These are phyloP conservation scores for Gossypioides kirkii DNA, from an alignment of 345 rosid genomes.

Conservation along the genomic window DNA sequence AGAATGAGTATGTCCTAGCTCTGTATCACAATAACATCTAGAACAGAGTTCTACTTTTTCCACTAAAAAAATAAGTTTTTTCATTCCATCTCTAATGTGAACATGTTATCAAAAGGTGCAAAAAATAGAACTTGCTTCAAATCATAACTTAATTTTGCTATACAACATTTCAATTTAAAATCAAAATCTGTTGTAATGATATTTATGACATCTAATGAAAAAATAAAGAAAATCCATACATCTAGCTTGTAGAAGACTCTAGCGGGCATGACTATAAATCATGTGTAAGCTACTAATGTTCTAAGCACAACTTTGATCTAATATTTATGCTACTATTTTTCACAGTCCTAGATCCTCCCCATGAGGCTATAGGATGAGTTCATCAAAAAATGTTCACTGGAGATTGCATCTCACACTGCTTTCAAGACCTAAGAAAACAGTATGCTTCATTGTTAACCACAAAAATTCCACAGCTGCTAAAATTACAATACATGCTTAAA, in stretches of 20 bases:
- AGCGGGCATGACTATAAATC: neutral
- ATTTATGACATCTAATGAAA: neutral
- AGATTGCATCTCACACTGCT: neutral
- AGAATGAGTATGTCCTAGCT: slow-evolving; percentile 10
- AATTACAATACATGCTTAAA: neutral
- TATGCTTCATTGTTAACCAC: neutral
- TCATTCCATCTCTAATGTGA: neutral
- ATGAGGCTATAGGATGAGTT: neutral
- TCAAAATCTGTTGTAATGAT: neutral
- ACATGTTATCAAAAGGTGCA: neutral
- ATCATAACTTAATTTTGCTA: neutral
- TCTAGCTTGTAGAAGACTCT: neutral
- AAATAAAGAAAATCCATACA: neutral
- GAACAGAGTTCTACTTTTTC: neutral
- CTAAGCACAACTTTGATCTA: neutral
- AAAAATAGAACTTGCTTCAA: neutral
- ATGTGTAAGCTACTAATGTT: neutral
- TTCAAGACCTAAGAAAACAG: neutral
- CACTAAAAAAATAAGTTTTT: neutral
- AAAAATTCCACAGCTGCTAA: too few relatives aligned
- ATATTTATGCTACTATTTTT: neutral
- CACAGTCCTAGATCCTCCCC: neutral
- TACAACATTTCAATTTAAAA: neutral
- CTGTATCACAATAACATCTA: neutral
- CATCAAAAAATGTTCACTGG: neutral